Percentiles rank a stretch among this genome's conserved stretches.
Evolutionary conservation across 805 yeast genomes (phyloP).

Genomic region (Pichia thaimueangensis): DNA sequence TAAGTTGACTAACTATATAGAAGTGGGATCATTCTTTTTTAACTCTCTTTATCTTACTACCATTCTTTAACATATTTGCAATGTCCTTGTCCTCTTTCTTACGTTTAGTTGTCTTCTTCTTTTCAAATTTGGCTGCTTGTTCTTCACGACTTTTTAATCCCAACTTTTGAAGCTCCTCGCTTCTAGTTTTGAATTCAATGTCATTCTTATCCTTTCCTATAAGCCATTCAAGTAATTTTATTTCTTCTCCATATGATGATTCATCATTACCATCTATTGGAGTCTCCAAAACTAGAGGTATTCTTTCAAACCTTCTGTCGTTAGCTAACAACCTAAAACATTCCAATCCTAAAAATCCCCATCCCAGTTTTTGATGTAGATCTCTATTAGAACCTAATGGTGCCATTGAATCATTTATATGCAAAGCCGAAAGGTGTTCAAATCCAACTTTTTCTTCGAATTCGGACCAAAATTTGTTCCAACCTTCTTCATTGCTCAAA

Average conservation of each 20-base stretch:
- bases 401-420: conserved; percentile 91
- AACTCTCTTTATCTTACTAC: conserved; percentile 14
- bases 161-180: conserved; percentile 40
- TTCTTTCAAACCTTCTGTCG: conserved; percentile 47
- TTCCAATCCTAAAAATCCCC: conserved; percentile 85
- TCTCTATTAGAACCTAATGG: conserved; percentile 88
- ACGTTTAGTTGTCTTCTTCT: conserved; percentile 35
- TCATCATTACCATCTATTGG: conserved; percentile 63
- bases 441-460: conserved; percentile 74
- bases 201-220: conserved; percentile 51
- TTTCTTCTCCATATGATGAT: conserved; percentile 68
- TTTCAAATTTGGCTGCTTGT: conserved; percentile 58
- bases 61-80: conserved; percentile 19
- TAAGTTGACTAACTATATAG: too few relatives aligned
- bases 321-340: conserved; percentile 76
- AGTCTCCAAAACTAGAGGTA: conserved; percentile 85
- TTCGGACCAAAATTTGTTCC: conserved; percentile 62
- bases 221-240: conserved; percentile 77
- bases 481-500: conserved; percentile 51
- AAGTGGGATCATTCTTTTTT: too few relatives aligned
- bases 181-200: conserved; percentile 44
- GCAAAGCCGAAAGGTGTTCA: conserved; percentile 71
- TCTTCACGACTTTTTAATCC: conserved; percentile 71
- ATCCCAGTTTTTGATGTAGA: conserved; percentile 82
- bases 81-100: conserved; percentile 22